Evolutionary conservation across 2,329 filamentous ascomycete species (phyloP).

Genomic region (Chaetomiaceae sp.): DNA sequence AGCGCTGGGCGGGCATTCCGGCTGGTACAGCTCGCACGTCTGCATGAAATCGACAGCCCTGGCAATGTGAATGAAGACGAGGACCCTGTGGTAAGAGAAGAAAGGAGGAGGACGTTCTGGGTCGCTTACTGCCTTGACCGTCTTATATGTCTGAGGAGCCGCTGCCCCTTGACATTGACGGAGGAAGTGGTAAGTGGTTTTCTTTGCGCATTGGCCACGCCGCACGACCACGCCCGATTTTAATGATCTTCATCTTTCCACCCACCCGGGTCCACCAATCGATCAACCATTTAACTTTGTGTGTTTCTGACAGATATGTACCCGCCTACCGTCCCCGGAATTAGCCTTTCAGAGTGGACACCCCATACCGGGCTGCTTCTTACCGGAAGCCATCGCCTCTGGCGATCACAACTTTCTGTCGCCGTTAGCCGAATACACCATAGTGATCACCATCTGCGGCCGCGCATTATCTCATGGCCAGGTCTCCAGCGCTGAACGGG

Average conservation of each 20-base stretch:
- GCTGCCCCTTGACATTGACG: slow-evolving; percentile 24
- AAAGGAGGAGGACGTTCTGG: slow-evolving; percentile 28
- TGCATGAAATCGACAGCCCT: slow-evolving; percentile 21
- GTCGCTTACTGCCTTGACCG: slow-evolving; percentile 29
- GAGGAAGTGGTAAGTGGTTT: slow-evolving; percentile 26
- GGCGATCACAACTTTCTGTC: slow-evolving; percentile 20
- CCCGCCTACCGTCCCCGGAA: slow-evolving; percentile 27
- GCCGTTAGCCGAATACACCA: slow-evolving; percentile 23
- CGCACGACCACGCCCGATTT: neutral
- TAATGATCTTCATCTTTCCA: slow-evolving; percentile 7
- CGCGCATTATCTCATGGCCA: slow-evolving; percentile 23
- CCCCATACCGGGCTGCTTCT: slow-evolving; percentile 22
- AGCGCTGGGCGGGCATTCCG: slow-evolving; percentile 36
- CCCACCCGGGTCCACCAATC: neutral
- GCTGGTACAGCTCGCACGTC: slow-evolving; percentile 28
- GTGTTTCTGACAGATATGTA: slow-evolving; percentile 22
- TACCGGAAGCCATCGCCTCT: slow-evolving; percentile 23
- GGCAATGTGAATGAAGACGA: slow-evolving; percentile 7
- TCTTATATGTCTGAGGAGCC: slow-evolving; percentile 24
- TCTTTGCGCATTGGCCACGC: neutral
- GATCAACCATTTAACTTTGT: neutral
- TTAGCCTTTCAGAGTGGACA: slow-evolving; percentile 27
- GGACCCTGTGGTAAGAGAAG: slow-evolving; percentile 22
- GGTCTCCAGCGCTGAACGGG: slow-evolving; percentile 17
- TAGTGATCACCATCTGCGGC: slow-evolving; percentile 24